Conservation (phyloP, 139 green algal species). For the Coelastrella sp. region DNA sequence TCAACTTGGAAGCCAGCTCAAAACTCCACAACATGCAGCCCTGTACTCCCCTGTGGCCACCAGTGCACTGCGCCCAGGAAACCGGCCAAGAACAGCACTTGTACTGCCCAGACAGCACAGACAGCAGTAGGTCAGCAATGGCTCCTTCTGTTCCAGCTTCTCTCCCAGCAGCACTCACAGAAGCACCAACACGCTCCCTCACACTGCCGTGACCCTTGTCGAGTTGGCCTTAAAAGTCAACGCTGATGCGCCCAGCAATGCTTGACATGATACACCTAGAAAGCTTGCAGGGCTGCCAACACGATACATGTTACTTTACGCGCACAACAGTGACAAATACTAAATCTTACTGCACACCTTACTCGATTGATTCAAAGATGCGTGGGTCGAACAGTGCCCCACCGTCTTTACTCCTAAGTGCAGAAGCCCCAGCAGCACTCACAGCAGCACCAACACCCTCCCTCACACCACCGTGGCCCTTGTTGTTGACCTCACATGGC, state of each 20-base stretch:
- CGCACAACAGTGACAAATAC: background rate
- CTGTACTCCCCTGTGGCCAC: too few species aligned
- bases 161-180: background rate
- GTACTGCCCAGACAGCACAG: background rate
- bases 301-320: background rate
- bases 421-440: background rate
- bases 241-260: too few species aligned
- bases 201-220: background rate
- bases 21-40: too few species aligned
- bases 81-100: background rate
- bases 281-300: too few species aligned
- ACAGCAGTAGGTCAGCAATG: background rate
- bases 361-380: conserved; percentile 29
- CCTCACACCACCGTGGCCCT: background rate
- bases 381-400: conserved; percentile 20
- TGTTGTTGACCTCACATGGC: background rate
- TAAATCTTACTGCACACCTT: background rate
- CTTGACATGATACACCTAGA: too few species aligned
- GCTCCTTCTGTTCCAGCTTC: background rate
- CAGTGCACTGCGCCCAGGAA: background rate
- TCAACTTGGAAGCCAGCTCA: too few species aligned
- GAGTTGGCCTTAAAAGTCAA: background rate
- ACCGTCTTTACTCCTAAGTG: background rate
- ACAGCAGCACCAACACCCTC: background rate
- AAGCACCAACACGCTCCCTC: background rate